Percentiles rank a stretch among this genome's conserved stretches.
Conservation (phyloP, 371 early-diverging fungal genomes). For the Nematocida ironsii region DNA sequence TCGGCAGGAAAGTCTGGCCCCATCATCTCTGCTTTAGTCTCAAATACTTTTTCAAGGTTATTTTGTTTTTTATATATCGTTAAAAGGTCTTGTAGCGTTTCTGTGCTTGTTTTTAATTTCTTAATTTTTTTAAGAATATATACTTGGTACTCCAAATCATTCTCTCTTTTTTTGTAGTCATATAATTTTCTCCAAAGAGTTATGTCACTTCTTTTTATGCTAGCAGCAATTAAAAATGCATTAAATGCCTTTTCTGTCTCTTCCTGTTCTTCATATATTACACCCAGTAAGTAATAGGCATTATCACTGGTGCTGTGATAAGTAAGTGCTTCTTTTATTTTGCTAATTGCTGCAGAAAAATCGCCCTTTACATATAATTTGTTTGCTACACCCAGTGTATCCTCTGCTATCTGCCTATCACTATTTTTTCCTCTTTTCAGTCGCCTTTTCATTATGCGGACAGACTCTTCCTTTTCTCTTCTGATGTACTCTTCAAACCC, state of each 20-base stretch:
- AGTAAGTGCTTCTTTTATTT: conserved; percentile 61
- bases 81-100: conserved; percentile 57
- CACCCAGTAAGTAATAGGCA: conserved; percentile 73
- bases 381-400: conserved; percentile 61
- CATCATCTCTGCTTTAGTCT: conserved; percentile 53
- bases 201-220: conserved; percentile 76
- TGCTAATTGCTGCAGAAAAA: conserved; percentile 40
- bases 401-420: conserved; percentile 54
- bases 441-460: conserved; percentile 44
- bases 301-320: conserved; percentile 58
- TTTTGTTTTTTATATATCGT: conserved; percentile 52
- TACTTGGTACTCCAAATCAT: conserved; percentile 62
- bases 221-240: conserved; percentile 81
- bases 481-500: conserved; percentile 53
- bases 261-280: conserved; percentile 82
- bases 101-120: conserved; percentile 48
- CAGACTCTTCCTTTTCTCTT: conserved; percentile 54
- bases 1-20: conserved; percentile 37
- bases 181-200: conserved; percentile 78
- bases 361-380: conserved; percentile 65
- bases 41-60: conserved; percentile 62
- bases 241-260: conserved; percentile 75
- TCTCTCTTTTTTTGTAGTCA: conserved; percentile 36
- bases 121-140: conserved; percentile 66
- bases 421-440: conserved; percentile 43